Evolutionary conservation across 148 eudicot genomes (phyloP).

Genomic region (Agrostemma githago): DNA sequence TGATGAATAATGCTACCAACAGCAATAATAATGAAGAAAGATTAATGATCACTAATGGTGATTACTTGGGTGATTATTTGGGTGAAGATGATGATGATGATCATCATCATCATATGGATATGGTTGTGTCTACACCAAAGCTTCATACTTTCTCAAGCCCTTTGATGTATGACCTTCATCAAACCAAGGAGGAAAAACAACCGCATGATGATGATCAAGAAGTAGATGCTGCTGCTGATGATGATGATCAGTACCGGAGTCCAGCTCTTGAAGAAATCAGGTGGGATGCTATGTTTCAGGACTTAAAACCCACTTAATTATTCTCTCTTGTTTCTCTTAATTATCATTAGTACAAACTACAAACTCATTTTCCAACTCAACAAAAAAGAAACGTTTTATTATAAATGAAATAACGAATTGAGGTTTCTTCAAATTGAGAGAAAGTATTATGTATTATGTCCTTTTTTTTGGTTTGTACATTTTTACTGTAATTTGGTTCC

Average conservation of each 20-base stretch:
- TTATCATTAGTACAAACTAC: neutral
- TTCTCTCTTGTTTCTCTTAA: neutral
- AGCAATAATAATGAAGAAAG: slow-evolving; percentile 21
- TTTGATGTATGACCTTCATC: slow-evolving; percentile 33
- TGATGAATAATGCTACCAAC: slow-evolving; percentile 13
- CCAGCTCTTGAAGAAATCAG: slow-evolving; percentile 52
- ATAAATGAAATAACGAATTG: neutral
- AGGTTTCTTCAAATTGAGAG: neutral
- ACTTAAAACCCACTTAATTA: slow-evolving; percentile 62
- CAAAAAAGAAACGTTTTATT: neutral
- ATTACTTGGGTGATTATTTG: slow-evolving; percentile 27
- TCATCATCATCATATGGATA: neutral
- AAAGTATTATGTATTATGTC: slow-evolving; percentile 5
- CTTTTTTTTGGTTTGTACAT: neutral
- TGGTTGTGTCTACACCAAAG: slow-evolving; percentile 40
- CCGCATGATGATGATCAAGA: slow-evolving; percentile 24
- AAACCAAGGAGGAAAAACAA: slow-evolving; percentile 24
- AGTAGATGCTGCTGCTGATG: slow-evolving; percentile 26
- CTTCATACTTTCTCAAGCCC: slow-evolving; percentile 54
- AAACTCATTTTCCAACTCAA: neutral
- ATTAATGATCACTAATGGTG: slow-evolving; percentile 49
- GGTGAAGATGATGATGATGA: slow-evolving; percentile 8
- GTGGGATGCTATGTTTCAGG: slow-evolving; percentile 86
- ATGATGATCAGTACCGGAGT: slow-evolving; percentile 44
- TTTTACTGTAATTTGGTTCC: neutral